Evolutionary conservation across 2,329 filamentous ascomycete species (phyloP).

Genomic region (Venturiaceae sp.): DNA sequence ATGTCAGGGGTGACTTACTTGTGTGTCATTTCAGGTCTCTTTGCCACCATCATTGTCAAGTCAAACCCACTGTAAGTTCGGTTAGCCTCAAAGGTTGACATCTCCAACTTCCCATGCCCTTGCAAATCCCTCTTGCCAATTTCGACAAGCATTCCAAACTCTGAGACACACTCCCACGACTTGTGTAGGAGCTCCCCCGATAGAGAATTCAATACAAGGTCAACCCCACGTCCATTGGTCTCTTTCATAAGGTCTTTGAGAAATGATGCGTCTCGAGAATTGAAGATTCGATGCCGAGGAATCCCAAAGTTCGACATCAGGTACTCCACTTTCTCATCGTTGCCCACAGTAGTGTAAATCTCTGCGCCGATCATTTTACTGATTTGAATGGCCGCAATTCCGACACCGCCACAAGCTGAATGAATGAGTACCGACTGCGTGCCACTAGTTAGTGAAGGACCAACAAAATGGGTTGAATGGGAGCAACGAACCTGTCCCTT

Average conservation of each 20-base stretch:
- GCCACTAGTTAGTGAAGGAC: background rate
- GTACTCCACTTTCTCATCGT: conserved; percentile 14
- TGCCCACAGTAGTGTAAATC: conserved; percentile 18
- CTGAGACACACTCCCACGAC: conserved; percentile 15
- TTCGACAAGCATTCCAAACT: conserved; percentile 22
- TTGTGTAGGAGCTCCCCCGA: conserved; percentile 16
- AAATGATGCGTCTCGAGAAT: conserved; percentile 17
- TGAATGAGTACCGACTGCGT: conserved; percentile 24
- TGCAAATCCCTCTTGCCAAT: conserved; percentile 17
- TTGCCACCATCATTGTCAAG: background rate
- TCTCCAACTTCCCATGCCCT: conserved; percentile 10
- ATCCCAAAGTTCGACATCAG: conserved; percentile 14
- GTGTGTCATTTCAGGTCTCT: background rate
- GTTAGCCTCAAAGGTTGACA: background rate
- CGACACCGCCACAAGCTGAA: conserved; percentile 18
- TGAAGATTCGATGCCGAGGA: conserved; percentile 22
- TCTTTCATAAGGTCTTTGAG: conserved; percentile 11
- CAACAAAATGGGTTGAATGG: conserved; percentile 9
- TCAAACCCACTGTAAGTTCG: background rate
- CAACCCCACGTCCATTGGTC: conserved; percentile 22
- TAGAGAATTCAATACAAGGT: conserved; percentile 22
- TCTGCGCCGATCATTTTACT: conserved; percentile 16
- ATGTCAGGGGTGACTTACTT: too few species aligned
- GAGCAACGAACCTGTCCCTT: conserved; percentile 16
- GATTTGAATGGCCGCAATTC: conserved; percentile 20